Evolutionary conservation across 164 flowering plant genomes (phyloP).

Genomic region (Paratinospora sagittata): DNA sequence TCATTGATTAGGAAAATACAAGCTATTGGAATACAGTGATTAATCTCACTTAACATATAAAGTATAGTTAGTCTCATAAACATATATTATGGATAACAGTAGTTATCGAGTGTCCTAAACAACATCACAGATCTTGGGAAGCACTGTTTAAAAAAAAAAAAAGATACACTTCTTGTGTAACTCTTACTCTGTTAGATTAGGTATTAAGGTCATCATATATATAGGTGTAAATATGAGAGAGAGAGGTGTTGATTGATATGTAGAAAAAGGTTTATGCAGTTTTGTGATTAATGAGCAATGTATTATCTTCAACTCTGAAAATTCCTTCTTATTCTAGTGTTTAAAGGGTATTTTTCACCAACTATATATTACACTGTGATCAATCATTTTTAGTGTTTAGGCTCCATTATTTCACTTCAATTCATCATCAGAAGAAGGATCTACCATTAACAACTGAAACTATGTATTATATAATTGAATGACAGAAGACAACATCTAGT

Average conservation of each 20-base stretch:
- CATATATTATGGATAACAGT: neutral
- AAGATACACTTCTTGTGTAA: neutral
- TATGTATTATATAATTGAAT: neutral
- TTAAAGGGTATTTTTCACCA: neutral
- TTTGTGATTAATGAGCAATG: neutral
- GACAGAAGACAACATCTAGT: neutral
- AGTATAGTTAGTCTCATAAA: neutral
- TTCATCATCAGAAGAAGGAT: no score
- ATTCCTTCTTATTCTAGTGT: neutral
- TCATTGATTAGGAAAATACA: conserved; percentile 62
- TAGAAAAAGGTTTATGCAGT: neutral
- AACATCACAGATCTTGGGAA: neutral
- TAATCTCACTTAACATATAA: neutral
- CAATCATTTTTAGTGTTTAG: neutral
- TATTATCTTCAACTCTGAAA: neutral
- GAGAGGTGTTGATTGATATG: neutral
- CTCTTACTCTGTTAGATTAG: neutral
- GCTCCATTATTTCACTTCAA: neutral
- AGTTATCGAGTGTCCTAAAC: neutral
- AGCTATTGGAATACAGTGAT: conserved; percentile 81
- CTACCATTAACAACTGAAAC: neutral
- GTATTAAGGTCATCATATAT: neutral
- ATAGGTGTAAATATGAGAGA: neutral
- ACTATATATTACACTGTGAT: neutral
- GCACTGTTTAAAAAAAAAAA: no score